Evolutionary conservation across 129 eudicot genomes (phyloP).

Genomic region (Calendula officinalis): DNA sequence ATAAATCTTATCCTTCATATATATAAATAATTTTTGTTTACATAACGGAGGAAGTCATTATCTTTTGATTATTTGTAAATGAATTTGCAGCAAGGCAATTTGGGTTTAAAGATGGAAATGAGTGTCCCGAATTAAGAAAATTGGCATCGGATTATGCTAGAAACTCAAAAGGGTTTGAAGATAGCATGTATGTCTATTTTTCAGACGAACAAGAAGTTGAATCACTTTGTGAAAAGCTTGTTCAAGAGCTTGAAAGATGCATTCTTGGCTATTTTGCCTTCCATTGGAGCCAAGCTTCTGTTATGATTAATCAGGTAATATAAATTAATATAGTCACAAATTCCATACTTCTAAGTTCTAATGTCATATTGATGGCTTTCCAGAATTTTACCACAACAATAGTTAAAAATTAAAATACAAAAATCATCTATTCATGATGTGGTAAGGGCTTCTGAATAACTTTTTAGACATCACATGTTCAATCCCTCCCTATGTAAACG

Average conservation of each 20-base stretch:
- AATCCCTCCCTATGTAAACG: too few species aligned
- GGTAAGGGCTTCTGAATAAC: too few species aligned
- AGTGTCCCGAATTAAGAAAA: conserved; percentile 64
- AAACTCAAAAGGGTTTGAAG: conserved; percentile 50
- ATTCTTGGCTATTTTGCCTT: conserved; percentile 72
- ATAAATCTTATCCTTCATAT: too few species aligned
- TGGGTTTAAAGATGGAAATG: conserved; percentile 67
- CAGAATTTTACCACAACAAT: too few species aligned
- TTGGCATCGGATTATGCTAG: conserved; percentile 60
- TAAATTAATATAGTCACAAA: not conserved
- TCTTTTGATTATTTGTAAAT: not conserved
- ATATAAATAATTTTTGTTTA: not conserved
- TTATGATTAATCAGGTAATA: conserved; percentile 56
- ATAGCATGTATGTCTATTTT: conserved; percentile 48
- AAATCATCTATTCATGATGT: too few species aligned
- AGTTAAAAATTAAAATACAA: too few species aligned
- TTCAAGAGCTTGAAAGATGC: conserved; percentile 82
- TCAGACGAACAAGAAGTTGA: conserved; percentile 49
- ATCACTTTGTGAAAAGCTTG: conserved; percentile 48
- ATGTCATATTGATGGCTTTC: not conserved
- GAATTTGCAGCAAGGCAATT: conserved; percentile 68
- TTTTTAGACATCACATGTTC: too few species aligned
- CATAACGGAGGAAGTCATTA: not conserved
- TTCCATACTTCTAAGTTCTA: not conserved
- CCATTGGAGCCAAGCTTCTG: conserved; percentile 68